A percentile compares a stretch with the other conserved stretches of the same genome.
Evolutionary conservation across 768 basidiomycete genomes (phyloP).

Genomic region (Mycena pura): DNA sequence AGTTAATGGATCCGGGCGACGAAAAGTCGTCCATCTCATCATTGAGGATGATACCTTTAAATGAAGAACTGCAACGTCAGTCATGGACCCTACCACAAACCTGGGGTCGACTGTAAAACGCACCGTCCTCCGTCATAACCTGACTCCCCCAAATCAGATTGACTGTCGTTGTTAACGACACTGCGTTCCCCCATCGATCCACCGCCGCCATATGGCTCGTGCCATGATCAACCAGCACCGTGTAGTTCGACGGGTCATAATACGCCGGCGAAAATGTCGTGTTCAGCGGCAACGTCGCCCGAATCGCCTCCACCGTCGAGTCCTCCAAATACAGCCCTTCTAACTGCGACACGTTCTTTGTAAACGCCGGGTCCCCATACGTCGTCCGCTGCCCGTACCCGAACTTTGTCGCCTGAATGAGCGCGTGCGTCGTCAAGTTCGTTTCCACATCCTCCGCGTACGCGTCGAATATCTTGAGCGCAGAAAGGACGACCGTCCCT

Average conservation of each 20-base stretch:
- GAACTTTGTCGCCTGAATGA: constrained; percentile 43
- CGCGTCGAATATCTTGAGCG: constrained; percentile 43
- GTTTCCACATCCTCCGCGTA: constrained; percentile 35
- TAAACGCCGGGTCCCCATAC: constrained; percentile 45
- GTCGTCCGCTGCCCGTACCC: constrained; percentile 41
- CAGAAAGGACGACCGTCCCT: constrained; percentile 42
- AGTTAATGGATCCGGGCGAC: constrained; percentile 31
- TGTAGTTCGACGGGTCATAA: constrained; percentile 42
- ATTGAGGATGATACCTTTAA: constrained; percentile 29
- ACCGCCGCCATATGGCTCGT: constrained; percentile 45
- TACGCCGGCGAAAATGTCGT: constrained; percentile 32
- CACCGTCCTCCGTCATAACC: constrained; percentile 37
- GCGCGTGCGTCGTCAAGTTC: constrained; percentile 41
- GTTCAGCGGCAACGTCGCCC: constrained; percentile 35
- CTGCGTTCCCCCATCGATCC: constrained; percentile 37
- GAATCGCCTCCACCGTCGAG: constrained; percentile 29
- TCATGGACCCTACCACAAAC: no score
- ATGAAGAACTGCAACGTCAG: no score
- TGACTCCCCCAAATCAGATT: constrained; percentile 35
- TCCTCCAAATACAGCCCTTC: constrained; percentile 38
- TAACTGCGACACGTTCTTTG: constrained; percentile 42
- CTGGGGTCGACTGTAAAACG: no score
- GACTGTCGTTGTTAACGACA: constrained; percentile 36
- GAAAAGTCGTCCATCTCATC: constrained; percentile 40
- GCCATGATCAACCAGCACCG: constrained; percentile 38